These are phyloP conservation scores for Microbotryum saponariae DNA, from an alignment of 1,284 basidiomycete species.

Conservation along the genomic window DNA sequence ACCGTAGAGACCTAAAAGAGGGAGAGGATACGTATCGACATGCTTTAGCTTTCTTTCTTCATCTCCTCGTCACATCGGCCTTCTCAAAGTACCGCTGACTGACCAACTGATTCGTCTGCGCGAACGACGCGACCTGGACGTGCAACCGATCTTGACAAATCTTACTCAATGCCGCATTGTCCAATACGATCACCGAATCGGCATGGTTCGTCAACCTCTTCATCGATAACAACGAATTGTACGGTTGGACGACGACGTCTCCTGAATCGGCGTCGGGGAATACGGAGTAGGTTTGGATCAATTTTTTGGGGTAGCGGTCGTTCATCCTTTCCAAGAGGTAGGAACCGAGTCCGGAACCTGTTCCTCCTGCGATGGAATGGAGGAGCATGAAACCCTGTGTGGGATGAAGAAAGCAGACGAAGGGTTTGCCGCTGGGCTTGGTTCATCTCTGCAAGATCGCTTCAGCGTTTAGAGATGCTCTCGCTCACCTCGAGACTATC, in stretches of 20 bases:
- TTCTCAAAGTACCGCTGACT: constrained; percentile 29
- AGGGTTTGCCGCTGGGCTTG: constrained; percentile 1
- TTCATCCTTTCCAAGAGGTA: constrained; percentile 92
- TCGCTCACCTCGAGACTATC: constrained; percentile 82
- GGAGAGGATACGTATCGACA: not conserved
- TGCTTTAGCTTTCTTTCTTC: not conserved
- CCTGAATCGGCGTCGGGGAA: constrained; percentile 80
- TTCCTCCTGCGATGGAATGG: constrained; percentile 98
- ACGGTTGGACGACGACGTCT: constrained; percentile 96
- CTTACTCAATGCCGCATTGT: constrained; percentile 92
- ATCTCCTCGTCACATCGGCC: not conserved
- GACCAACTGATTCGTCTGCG: constrained; percentile 90
- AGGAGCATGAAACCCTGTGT: constrained; percentile 98
- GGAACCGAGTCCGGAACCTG: constrained; percentile 94
- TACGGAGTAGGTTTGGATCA: constrained; percentile 98
- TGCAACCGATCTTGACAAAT: constrained; percentile 60
- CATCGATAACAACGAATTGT: constrained; percentile 88
- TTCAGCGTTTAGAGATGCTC: not conserved
- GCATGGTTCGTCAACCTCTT: constrained; percentile 94
- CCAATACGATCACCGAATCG: constrained; percentile 93
- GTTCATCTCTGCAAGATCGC: not conserved
- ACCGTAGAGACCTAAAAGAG: constrained; percentile 72
- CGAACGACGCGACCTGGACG: constrained; percentile 81
- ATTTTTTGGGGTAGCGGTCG: constrained; percentile 97
- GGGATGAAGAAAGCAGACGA: not conserved